A percentile compares a stretch with the other conserved stretches of the same genome.
Evolutionary conservation across 805 yeast genomes (phyloP).

Genomic region (Nakazawaea wyomingensis): DNA sequence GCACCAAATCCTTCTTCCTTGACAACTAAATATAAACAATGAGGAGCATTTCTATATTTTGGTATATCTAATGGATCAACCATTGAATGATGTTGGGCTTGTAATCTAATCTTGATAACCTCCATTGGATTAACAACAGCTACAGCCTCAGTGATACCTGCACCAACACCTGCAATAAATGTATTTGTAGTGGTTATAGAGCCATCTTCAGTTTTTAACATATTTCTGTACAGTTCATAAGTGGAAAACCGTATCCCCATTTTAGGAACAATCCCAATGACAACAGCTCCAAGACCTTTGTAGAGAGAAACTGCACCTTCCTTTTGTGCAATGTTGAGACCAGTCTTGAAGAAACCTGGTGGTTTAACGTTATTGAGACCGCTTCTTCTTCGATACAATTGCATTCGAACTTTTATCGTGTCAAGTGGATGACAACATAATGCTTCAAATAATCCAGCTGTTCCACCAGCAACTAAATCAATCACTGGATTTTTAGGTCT

Average conservation of each 20-base stretch:
- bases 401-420: constrained; percentile 97
- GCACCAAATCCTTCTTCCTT: constrained; percentile 90
- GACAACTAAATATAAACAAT: constrained; percentile 76
- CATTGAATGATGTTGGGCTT: constrained; percentile 90
- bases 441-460: constrained; percentile 97
- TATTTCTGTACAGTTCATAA: constrained; percentile 78
- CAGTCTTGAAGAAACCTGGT: constrained; percentile 85
- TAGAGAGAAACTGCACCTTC: constrained; percentile 85
- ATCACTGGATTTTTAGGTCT: constrained; percentile 40
- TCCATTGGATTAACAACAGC: constrained; percentile 95
- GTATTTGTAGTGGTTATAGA: constrained; percentile 67
- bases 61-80: constrained; percentile 77
- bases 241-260: constrained; percentile 97
- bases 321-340: constrained; percentile 65
- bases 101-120: constrained; percentile 92
- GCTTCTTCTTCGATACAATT: constrained; percentile 61
- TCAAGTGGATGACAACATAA: constrained; percentile 97
- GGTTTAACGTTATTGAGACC: constrained; percentile 42
- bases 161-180: constrained; percentile 92
- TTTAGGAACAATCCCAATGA: constrained; percentile 95
- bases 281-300: constrained; percentile 96
- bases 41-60: constrained; percentile 89
- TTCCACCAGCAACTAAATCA: constrained; percentile 88
- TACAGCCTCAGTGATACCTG: constrained; percentile 95
- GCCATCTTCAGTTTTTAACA: constrained; percentile 57